Evolutionary conservation across 2,329 filamentous ascomycete species (phyloP).

Genomic region (Onygena corvina): DNA sequence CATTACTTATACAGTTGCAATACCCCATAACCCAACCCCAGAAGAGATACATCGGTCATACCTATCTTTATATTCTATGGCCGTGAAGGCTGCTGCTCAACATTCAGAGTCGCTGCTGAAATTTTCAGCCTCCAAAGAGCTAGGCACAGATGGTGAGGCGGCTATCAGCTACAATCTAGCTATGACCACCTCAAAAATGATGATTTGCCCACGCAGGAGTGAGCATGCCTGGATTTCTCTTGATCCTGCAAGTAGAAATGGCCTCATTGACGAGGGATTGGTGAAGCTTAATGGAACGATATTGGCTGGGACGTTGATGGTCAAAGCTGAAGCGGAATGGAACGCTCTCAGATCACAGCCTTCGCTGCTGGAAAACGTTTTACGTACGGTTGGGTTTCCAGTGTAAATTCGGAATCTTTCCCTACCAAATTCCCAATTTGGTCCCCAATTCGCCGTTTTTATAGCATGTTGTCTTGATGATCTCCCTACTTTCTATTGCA

Average conservation of each 20-base stretch:
- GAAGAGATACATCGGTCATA: constrained; percentile 30
- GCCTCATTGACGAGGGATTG: constrained; percentile 24
- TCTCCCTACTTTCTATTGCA: too few species aligned
- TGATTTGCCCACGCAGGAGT: constrained; percentile 40
- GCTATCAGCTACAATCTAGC: constrained; percentile 48
- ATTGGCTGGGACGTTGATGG: constrained; percentile 47
- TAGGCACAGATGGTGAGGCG: constrained; percentile 24
- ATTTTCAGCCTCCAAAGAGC: not conserved
- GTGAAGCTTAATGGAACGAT: constrained; percentile 47
- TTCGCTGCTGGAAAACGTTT: constrained; percentile 32
- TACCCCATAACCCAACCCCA: constrained; percentile 32
- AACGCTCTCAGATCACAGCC: constrained; percentile 34
- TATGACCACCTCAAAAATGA: constrained; percentile 44
- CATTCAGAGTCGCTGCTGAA: constrained; percentile 1
- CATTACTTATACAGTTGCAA: constrained; percentile 35
- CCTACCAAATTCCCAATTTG: not conserved
- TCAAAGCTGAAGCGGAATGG: constrained; percentile 45
- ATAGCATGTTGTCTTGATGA: too few species aligned
- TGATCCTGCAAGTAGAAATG: constrained; percentile 25
- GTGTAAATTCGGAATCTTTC: not conserved
- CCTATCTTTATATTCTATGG: constrained; percentile 30
- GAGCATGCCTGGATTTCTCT: constrained; percentile 35
- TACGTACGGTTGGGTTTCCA: constrained; percentile 32
- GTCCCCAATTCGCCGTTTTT: not conserved
- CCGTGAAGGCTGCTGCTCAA: constrained; percentile 8